These are phyloP conservation scores for Catharanthus roseus DNA, from an alignment of 257 asterid species.

Conservation along the genomic window DNA sequence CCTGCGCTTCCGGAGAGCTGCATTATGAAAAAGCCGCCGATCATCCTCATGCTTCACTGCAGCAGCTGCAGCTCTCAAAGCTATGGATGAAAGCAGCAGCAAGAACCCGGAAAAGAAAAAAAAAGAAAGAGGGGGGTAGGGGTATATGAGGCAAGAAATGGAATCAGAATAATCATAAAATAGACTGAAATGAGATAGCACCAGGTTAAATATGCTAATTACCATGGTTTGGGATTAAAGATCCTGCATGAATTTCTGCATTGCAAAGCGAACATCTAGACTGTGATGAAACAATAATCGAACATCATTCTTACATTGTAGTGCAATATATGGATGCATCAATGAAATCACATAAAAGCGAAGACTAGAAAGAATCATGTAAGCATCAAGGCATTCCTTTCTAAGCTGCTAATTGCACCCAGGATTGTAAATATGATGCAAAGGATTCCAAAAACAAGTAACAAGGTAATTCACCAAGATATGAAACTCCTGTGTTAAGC, in stretches of 20 bases:
- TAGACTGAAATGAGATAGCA: background rate
- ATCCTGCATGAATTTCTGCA: conserved; percentile 51
- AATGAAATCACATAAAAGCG: background rate
- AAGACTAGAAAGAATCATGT: background rate
- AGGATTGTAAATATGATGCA: background rate
- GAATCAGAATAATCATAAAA: background rate
- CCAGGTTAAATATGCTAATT: conserved; percentile 13
- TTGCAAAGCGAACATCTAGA: conserved; percentile 81
- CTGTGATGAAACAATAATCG: conserved; percentile 37
- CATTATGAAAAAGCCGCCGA: conserved; percentile 83
- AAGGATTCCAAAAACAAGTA: background rate
- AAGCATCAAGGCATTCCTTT: no score
- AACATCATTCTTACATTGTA: background rate
- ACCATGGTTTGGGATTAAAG: conserved; percentile 89
- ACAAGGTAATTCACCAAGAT: background rate
- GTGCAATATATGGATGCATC: background rate
- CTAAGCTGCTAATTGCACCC: background rate
- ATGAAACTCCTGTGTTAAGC: no score
- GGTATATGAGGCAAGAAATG: background rate
- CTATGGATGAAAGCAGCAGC: conserved; percentile 35
- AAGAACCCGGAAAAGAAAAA: background rate
- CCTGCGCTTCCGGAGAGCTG: conserved; percentile 82
- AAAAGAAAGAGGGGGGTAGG: background rate
- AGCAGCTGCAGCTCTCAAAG: conserved; percentile 85
- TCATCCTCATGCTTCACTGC: conserved; percentile 97